Base-by-base conservation (phyloP, 345 rosid species). In the Hypericum androsaemum region DNA sequence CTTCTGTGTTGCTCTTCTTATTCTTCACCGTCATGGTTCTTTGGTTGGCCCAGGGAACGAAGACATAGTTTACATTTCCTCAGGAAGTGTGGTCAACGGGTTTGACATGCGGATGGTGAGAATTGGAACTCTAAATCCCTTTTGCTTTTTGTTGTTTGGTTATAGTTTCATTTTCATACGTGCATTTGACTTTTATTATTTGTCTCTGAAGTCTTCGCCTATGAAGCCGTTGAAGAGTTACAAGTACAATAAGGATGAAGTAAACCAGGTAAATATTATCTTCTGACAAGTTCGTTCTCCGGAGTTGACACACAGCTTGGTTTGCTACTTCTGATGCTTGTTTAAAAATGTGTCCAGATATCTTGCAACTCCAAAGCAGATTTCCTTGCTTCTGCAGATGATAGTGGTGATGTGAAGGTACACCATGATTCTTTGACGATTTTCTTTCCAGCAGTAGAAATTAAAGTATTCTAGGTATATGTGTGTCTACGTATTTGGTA, bases 341-440 rank as follows among this genome's bases (percentile, higher is more conserved):
- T 22, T 22, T 22, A 22, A 22, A 28, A 35, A 41, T 42, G 16
- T 61, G 12, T 59, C 71, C 79, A 83, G 92, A 68, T 83, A 64
- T 71, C 75, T 52, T 84, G 95, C 79, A 77, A 73, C 47, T 70
- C 83, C 12, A 86, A 56, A 67, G 82, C 85, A 44, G 68, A 79
- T 41, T 90, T 86, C 69, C 85, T 90, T 52, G 96, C 92, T n/a
- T 74, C 82, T 53, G 76, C 83, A 42, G 96, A 90, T 64, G 98
- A 90, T 71, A 64, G 75, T 7, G 95, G 92, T 16, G 95, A 84
- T 64, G 74, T 80, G 58, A 90, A 87, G 98, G 96, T 90, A 64
- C 32, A 57, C 6, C 5, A 16, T 38, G 22, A 16, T 61, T 39
- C 16, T 38, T 32, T 12, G n/a, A 36, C 54, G 8, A 43, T 12